Evolutionary conservation across 176 grass and related monocot genomes (phyloP).

Genomic region (Eleusine indica): DNA sequence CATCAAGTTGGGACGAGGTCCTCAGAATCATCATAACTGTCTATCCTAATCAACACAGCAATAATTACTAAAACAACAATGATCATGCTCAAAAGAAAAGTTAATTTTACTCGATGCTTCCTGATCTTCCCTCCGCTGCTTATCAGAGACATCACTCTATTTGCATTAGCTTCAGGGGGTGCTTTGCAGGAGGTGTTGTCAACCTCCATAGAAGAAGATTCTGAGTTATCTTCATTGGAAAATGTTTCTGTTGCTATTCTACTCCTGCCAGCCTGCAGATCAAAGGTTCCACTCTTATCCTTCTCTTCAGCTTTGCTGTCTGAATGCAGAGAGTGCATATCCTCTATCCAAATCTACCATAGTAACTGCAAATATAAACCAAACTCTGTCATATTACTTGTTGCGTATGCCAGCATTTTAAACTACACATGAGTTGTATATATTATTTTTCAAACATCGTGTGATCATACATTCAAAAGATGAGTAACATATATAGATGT

Average conservation of each 20-base stretch:
- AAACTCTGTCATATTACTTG: too few species aligned
- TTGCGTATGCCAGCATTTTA: too few species aligned
- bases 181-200: conserved; percentile 29
- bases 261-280: background rate
- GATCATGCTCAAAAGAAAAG: conserved; percentile 45
- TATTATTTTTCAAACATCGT: too few species aligned
- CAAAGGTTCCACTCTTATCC: conserved; percentile 27
- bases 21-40: conserved; percentile 41
- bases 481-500: too few species aligned
- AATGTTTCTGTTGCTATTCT: conserved; percentile 37
- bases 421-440: too few species aligned
- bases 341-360: background rate
- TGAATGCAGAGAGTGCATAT: conserved; percentile 33
- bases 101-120: conserved; percentile 26
- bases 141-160: conserved; percentile 24
- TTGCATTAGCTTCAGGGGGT: conserved; percentile 26
- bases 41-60: conserved; percentile 42
- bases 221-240: conserved; percentile 46
- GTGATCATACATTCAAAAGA: too few species aligned
- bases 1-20: conserved; percentile 80
- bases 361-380: too few species aligned
- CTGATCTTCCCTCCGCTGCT: conserved; percentile 28
- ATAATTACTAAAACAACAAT: conserved; percentile 48
- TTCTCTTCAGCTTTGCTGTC: conserved; percentile 48
- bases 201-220: conserved; percentile 44